Evolutionary conservation across 1,284 basidiomycete species (phyloP).

Genomic region (Anthracocystis walkeri): DNA sequence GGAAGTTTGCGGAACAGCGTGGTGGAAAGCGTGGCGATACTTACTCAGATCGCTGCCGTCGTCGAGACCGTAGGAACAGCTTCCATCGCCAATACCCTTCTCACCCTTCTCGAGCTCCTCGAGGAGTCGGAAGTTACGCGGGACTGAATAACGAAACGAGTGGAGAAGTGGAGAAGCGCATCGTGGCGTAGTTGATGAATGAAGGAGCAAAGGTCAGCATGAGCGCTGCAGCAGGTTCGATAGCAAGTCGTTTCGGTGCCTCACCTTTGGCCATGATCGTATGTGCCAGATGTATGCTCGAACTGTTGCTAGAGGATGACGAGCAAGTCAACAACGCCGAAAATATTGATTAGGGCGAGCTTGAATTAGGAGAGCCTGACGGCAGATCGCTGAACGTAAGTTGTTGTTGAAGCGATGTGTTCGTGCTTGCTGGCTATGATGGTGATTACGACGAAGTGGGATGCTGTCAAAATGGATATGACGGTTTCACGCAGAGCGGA

Average conservation of each 20-base stretch:
- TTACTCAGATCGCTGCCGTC: conserved; percentile 66
- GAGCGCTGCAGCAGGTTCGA: neutral
- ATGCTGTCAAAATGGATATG: neutral
- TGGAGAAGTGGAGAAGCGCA: neutral
- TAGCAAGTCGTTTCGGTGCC: neutral
- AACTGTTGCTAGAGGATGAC: neutral
- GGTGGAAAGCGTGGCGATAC: conserved; percentile 18
- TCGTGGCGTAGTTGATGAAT: neutral
- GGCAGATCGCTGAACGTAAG: neutral
- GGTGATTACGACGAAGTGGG: neutral
- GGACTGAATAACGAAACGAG: conserved; percentile 75
- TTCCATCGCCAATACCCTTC: conserved; percentile 98
- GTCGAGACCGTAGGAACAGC: conserved; percentile 85
- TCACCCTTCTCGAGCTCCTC: conserved; percentile 99
- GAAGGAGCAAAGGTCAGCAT: neutral
- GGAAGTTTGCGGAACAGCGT: neutral
- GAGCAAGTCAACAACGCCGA: neutral
- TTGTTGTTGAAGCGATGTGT: no score
- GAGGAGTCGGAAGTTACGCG: conserved; percentile 89
- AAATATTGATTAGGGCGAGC: neutral
- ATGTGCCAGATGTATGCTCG: neutral
- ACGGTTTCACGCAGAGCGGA: conserved; percentile 1
- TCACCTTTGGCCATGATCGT: conserved; percentile 40
- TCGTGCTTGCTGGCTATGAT: neutral
- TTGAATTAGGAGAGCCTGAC: neutral